These are phyloP conservation scores for Coccomyxa subellipsoidea DNA, from an alignment of 163 green algal species.

Conservation along the genomic window DNA sequence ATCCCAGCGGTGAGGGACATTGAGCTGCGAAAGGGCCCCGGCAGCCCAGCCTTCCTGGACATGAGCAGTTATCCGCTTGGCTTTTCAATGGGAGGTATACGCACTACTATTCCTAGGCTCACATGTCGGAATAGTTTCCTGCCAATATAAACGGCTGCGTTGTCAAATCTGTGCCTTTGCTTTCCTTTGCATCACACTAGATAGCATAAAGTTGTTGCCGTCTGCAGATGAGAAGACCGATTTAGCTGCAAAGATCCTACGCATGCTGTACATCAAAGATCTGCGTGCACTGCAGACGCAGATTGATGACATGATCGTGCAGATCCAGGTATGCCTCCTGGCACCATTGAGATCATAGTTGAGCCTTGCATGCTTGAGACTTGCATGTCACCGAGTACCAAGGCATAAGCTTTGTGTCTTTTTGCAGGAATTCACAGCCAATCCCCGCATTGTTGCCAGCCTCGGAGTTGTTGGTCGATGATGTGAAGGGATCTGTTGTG, in stretches of 20 bases:
- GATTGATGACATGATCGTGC: conserved; percentile 53
- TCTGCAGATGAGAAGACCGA: conserved; percentile 32
- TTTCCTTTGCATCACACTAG: too few relatives aligned
- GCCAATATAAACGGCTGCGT: too few relatives aligned
- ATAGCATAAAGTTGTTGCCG: too few relatives aligned
- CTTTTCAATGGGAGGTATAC: not conserved
- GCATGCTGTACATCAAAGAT: conserved; percentile 67
- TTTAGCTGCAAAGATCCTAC: conserved; percentile 46
- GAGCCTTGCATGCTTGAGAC: too few relatives aligned
- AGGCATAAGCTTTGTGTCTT: not conserved
- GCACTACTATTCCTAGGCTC: too few relatives aligned
- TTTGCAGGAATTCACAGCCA: conserved; percentile 64
- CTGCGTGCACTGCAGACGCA: conserved; percentile 53
- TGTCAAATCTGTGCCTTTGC: too few relatives aligned
- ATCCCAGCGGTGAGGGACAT: not conserved
- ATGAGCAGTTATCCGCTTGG: not conserved
- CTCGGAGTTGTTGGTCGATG: conserved; percentile 55
- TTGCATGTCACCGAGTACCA: too few relatives aligned
- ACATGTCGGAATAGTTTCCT: too few relatives aligned
- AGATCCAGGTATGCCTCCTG: conserved; percentile 31
- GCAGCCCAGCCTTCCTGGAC: not conserved
- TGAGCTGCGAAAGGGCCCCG: not conserved
- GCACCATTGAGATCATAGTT: too few relatives aligned
- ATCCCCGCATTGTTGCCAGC: conserved; percentile 56
- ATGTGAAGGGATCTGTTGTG: conserved; percentile 9